Percentiles rank a stretch among this genome's conserved stretches.
Evolutionary conservation across 192 early-diverging fungal species (phyloP).

Genomic region (Podila minutissima): DNA sequence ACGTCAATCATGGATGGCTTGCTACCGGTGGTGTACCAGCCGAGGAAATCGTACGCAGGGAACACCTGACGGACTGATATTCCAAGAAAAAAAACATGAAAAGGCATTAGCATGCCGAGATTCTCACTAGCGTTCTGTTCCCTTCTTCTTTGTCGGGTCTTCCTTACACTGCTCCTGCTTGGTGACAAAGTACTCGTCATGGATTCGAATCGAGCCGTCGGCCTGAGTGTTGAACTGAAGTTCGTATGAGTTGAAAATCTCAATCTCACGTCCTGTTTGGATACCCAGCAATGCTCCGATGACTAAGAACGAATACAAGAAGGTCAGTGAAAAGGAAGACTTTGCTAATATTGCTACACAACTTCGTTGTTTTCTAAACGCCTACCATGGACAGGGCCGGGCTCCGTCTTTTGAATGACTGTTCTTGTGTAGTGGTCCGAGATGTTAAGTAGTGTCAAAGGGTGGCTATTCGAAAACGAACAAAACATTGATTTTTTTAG

Average conservation of each 20-base stretch:
- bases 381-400: slow-evolving; percentile 35
- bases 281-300: slow-evolving; percentile 81
- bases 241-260: slow-evolving; percentile 89
- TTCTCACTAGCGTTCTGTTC: too few relatives aligned
- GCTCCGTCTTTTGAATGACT: slow-evolving; percentile 63
- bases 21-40: slow-evolving; percentile 84
- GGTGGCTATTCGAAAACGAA: slow-evolving; percentile 68
- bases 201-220: slow-evolving; percentile 59
- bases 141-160: too few relatives aligned
- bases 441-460: slow-evolving; percentile 87
- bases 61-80: slow-evolving; percentile 82
- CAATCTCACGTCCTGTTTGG: slow-evolving; percentile 82
- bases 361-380: neutral
- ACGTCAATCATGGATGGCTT: slow-evolving; percentile 70
- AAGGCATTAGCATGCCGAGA: neutral
- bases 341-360: neutral
- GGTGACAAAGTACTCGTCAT: slow-evolving; percentile 70
- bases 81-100: neutral
- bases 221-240: slow-evolving; percentile 58
- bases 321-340: neutral
- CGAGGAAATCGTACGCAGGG: slow-evolving; percentile 82
- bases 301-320: slow-evolving; percentile 50
- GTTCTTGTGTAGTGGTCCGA: slow-evolving; percentile 87
- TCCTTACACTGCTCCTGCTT: slow-evolving; percentile 83
- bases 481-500: neutral